These are phyloP conservation scores for Calocybe cyanea DNA, from an alignment of 768 basidiomycete species.

Conservation along the genomic window DNA sequence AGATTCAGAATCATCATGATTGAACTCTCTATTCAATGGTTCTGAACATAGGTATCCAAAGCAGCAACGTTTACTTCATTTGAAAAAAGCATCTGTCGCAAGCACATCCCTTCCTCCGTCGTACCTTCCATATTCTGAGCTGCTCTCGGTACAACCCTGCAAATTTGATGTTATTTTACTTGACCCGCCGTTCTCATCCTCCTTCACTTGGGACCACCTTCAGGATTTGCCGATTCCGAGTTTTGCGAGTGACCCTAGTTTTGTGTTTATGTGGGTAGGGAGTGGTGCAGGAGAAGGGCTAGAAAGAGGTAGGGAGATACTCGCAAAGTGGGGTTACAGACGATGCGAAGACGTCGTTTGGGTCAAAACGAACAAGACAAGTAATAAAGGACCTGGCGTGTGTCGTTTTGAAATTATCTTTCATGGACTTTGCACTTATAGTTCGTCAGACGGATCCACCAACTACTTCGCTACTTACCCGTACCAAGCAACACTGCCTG, in stretches of 20 bases:
- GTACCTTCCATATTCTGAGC: constrained; percentile 60
- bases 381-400: constrained; percentile 74
- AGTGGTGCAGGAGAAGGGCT: constrained; percentile 86
- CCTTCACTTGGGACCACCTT: constrained; percentile 82
- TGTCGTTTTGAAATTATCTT: constrained; percentile 22
- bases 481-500: constrained; percentile 93
- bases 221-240: constrained; percentile 77
- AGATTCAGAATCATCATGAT: not conserved
- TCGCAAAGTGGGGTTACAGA: constrained; percentile 92
- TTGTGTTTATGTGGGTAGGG: constrained; percentile 96
- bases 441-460: constrained; percentile 70
- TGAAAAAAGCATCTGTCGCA: constrained; percentile 80
- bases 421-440: constrained; percentile 7
- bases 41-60: constrained; percentile 77
- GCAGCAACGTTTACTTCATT: constrained; percentile 74
- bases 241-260: constrained; percentile 87
- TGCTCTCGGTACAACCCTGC: constrained; percentile 52
- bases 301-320: constrained; percentile 85
- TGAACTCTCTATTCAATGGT: constrained; percentile 2
- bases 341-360: constrained; percentile 98
- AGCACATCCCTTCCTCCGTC: constrained; percentile 67
- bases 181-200: constrained; percentile 85
- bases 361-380: constrained; percentile 85
- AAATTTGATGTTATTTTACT: constrained; percentile 93
- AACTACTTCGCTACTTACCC: constrained; percentile 79